Evolutionary conservation across 1,284 basidiomycete genomes (phyloP).

Genomic region (Fomitopsis pinicola): DNA sequence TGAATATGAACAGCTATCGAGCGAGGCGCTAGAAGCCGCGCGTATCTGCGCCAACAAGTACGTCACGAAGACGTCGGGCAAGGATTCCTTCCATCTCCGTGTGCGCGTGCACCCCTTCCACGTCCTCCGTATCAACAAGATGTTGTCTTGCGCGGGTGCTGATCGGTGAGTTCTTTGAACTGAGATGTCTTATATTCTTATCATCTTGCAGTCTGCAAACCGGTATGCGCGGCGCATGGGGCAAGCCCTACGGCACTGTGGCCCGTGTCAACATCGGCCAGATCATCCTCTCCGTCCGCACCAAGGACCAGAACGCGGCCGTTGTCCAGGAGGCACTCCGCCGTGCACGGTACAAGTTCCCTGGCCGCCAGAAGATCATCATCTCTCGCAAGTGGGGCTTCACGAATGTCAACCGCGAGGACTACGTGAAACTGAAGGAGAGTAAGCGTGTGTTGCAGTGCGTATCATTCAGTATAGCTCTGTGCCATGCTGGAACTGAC

Average conservation of each 20-base stretch:
- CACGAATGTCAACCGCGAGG: slow-evolving; percentile 90
- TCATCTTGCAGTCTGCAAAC: slow-evolving; percentile 75
- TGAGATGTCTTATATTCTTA: not conserved
- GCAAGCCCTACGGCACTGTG: slow-evolving; percentile 96
- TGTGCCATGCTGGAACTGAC: slow-evolving; percentile 16
- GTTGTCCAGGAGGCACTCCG: slow-evolving; percentile 97
- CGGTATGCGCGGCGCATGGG: slow-evolving; percentile 99
- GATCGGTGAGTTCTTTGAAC: slow-evolving; percentile 63
- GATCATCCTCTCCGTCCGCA: slow-evolving; percentile 94
- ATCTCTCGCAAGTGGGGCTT: slow-evolving; percentile 98
- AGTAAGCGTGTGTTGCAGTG: slow-evolving; percentile 86
- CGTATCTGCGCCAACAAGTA: slow-evolving; percentile 99
- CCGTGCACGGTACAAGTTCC: slow-evolving; percentile 99
- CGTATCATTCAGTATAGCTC: slow-evolving; percentile 29
- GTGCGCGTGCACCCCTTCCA: slow-evolving; percentile 99
- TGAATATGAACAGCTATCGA: slow-evolving; percentile 97
- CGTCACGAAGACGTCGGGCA: slow-evolving; percentile 96
- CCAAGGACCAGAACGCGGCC: slow-evolving; percentile 83
- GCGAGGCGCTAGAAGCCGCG: slow-evolving; percentile 95
- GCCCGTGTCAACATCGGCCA: slow-evolving; percentile 97
- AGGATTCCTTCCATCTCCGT: slow-evolving; percentile 98
- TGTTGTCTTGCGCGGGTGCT: slow-evolving; percentile 98
- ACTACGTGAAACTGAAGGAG: slow-evolving; percentile 86
- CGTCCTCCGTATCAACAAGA: slow-evolving; percentile 99
- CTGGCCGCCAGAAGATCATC: slow-evolving; percentile 98